Evolutionary conservation across 495 filamentous ascomycete genomes (phyloP).

Genomic region (Annulohypoxylon bovei): DNA sequence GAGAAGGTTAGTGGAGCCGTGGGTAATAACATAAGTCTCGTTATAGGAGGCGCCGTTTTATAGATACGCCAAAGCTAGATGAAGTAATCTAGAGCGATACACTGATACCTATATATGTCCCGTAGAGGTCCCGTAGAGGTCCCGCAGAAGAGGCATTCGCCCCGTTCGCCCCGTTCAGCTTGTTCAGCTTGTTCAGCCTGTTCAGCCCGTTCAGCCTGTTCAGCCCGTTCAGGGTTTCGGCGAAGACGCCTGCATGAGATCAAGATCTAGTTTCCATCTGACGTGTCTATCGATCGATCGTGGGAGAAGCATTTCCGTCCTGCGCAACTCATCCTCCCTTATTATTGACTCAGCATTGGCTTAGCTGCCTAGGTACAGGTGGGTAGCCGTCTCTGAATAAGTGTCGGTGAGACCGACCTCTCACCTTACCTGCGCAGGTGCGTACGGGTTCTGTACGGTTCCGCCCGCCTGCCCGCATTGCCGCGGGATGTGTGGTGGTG

Average conservation of each 20-base stretch:
- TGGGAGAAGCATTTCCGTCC: constrained; percentile 6
- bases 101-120: constrained; percentile 3
- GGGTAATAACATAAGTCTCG: background rate
- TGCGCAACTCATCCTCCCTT: background rate
- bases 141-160: background rate
- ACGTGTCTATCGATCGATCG: constrained; percentile 8
- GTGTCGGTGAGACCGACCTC: constrained; percentile 2
- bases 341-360: background rate
- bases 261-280: constrained; percentile 37
- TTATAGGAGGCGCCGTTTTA: background rate
- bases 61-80: background rate
- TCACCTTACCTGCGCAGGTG: background rate
- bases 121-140: constrained; percentile 2
- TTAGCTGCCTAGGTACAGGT: background rate
- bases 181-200: no score
- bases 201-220: no score
- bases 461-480: constrained; percentile 24
- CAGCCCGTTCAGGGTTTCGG: background rate
- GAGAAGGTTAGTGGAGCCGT: background rate
- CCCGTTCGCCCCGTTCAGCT: no score
- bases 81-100: constrained; percentile 10
- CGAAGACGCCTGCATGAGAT: constrained; percentile 13
- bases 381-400: background rate
- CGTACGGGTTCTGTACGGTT: background rate
- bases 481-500: background rate